Percentiles rank a stretch among this genome's conserved stretches.
These are phyloP conservation scores for Arctium lappa DNA, from an alignment of 129 eudicot genomes.

Conservation along the genomic window DNA sequence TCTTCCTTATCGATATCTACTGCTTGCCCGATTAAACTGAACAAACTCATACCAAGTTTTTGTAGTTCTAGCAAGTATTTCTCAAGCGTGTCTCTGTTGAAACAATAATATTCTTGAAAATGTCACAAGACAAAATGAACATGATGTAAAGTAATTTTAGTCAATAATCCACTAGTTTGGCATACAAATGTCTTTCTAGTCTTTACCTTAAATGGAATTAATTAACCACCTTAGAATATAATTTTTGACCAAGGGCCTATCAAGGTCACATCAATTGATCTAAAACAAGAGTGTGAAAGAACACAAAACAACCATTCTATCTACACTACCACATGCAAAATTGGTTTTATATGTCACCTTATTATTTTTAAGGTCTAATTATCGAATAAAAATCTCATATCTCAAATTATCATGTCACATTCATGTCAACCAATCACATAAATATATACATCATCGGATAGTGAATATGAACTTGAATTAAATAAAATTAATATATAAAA, in stretches of 20 bases:
- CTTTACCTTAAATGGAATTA: neutral
- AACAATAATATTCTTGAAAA: neutral
- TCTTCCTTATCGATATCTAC: constrained; percentile 41
- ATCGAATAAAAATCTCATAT: too few relatives aligned
- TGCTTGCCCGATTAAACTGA: constrained; percentile 39
- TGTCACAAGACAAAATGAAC: neutral
- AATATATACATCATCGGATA: too few relatives aligned
- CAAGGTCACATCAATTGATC: neutral
- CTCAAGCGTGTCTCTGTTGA: constrained; percentile 43
- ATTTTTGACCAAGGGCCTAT: neutral
- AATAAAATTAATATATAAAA: too few relatives aligned
- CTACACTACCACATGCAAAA: too few relatives aligned
- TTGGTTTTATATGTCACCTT: too few relatives aligned
- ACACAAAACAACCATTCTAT: too few relatives aligned
- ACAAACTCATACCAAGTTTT: constrained; percentile 32
- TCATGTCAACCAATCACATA: too few relatives aligned
- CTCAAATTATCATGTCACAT: too few relatives aligned
- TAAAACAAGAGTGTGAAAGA: too few relatives aligned
- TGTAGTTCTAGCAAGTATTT: constrained; percentile 36
- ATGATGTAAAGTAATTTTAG: neutral
- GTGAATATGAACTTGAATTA: too few relatives aligned
- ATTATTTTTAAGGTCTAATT: too few relatives aligned
- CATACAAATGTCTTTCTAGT: neutral
- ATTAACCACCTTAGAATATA: neutral
- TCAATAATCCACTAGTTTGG: neutral